Base-by-base conservation (phyloP, 2,329 filamentous ascomycete genomes). In the Metarhizium sp. region DNA sequence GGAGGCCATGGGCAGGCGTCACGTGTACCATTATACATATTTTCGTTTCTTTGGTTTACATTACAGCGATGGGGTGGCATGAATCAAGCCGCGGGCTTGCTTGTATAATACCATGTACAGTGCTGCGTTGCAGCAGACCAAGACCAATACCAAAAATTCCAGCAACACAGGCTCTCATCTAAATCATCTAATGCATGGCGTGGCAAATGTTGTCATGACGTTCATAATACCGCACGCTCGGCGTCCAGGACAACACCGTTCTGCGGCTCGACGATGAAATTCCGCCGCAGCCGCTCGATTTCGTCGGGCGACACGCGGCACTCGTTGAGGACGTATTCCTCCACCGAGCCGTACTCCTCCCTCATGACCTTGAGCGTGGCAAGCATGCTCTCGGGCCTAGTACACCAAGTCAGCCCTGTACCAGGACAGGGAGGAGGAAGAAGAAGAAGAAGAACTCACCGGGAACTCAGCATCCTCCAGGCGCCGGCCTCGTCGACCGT, bases 291-390 rank as follows among this genome's bases (percentile, higher is more conserved):
- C 57, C 65, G 71, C 58, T 74, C 73, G 54, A 90, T 73, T 58
- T 82, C 78, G 6, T 74, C 75, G 38, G 76, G 73, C 1, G 73
- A 76, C 40, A 90, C 65, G 13, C 82, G 77, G 63, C 85, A 85
- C 36, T 79, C 69, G 14, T 79, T 71, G 54, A 73, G 71, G 59
- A 89, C 72, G 69, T 88, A 91, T 14, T 70, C 69, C 65, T 89
- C 84, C 2, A 80, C 76, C 2, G 84, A 80, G 2, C 85, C 86
- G 69, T 82, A 87, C 58, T 78, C 75, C 32, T 74, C 69, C 50
- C 79, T 73, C 50, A 90, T 71, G 73, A 82, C 78, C 51, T 75
- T 68, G 6, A 80, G 64, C 7, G 74, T 77, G n/a, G 64, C 70
- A 30, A 75, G 61, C 76, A 80, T 80, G 56, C 69, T 73, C 61